Base-by-base conservation (phyloP, 139 green algal genomes). In the Closterium sp. region DNA sequence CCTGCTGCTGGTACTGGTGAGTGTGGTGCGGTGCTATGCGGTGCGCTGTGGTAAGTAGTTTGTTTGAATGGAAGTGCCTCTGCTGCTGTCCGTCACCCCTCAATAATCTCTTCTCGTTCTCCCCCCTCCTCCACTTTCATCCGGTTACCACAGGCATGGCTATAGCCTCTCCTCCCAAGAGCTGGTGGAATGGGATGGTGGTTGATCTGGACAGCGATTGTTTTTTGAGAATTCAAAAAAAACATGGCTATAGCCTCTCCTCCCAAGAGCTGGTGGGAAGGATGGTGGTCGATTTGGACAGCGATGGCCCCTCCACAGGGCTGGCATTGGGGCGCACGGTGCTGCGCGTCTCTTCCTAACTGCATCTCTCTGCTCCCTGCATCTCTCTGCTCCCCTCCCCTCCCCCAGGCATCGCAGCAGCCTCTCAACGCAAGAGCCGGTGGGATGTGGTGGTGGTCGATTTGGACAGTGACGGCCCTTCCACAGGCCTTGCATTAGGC, bases 371-470 rank as follows among this genome's bases (percentile, higher is more conserved):
- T n/a, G n/a, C n/a, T n/a, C n/a, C n/a, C n/a, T n/a, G n/a, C n/a
- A n/a, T n/a, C n/a, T n/a, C n/a, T 3, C 32, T 3, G 2, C 3
- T 2, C 3, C 3, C 32, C 3, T 38, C 32, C 32, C 32, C 32
- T 38, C 32, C 32, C 50, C 7, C 50, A 73, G 50, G 50, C 9
- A 73, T 73, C 10, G 10, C 50, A 24, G 50, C 0, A 22, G 2
- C 50, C 1, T 2, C 50, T 4, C 11, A 2, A 2, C 50, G 62
- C 17, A 79, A 79, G 62, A 79, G 62, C 62, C 62, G 89, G 38
- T 91, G 89, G 89, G 89, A 91, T 88, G 89, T 91, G 17, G 89
- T 91, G 30, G 62, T 91, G 73, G 89, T 91, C 2, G 89, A 91
- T 28, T 10, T 38, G 17, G 31, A 85, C 30, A 45, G 32, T 11